Conservation (phyloP, 306 rosid species). For the Rosa multiflora region DNA sequence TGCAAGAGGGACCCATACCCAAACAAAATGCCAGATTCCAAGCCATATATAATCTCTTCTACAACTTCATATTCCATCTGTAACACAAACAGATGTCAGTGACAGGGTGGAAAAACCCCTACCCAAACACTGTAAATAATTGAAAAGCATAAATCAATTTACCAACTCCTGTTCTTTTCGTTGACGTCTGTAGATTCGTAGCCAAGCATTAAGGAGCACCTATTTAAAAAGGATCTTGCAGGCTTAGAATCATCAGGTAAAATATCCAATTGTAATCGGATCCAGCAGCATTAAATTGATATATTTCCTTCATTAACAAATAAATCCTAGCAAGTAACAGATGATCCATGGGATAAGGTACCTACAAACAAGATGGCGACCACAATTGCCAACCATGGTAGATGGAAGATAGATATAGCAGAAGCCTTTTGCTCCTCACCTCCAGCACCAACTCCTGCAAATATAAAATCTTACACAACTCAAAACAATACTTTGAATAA, state of each 20-base stretch:
- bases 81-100: constrained; percentile 39
- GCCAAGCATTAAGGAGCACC: constrained; percentile 92
- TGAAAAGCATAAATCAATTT: constrained; percentile 28
- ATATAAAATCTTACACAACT: constrained; percentile 20
- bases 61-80: constrained; percentile 95
- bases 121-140: constrained; percentile 13
- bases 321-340: constrained; percentile 28
- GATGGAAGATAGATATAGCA: constrained; percentile 67
- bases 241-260: constrained; percentile 20
- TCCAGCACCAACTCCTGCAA: constrained; percentile 96
- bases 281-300: background rate
- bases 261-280: background rate
- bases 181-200: constrained; percentile 72
- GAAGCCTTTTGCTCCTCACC: constrained; percentile 91
- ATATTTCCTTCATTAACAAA: background rate
- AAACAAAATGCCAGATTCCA: constrained; percentile 96
- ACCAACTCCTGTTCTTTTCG: constrained; percentile 95
- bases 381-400: constrained; percentile 81
- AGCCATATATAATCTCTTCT: constrained; percentile 89
- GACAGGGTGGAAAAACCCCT: background rate
- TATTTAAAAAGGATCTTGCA: constrained; percentile 26
- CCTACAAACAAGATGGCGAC: constrained; percentile 98
- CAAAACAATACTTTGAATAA: background rate
- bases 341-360: constrained; percentile 59
- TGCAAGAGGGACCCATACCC: constrained; percentile 55